phyloP scores from a whole-genome alignment of 495 filamentous ascomycete species.

The Daldinia childiae region DNA sequence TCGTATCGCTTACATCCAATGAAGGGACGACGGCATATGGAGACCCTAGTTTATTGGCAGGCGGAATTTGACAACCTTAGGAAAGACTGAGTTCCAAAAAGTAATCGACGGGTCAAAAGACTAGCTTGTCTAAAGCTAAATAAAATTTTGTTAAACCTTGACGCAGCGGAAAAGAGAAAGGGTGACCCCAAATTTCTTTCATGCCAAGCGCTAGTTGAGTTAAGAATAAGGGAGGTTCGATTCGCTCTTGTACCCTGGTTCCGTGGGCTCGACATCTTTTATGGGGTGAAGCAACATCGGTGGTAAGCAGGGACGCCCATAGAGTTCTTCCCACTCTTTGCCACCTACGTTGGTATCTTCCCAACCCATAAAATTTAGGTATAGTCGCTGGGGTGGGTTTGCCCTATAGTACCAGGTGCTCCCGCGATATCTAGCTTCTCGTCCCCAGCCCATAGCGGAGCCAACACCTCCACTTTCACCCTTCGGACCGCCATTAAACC shows the following conservation, averaged over 20 bases:
- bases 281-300: slow-evolving; percentile 66
- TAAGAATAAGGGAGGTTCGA: slow-evolving; percentile 45
- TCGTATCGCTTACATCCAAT: not conserved
- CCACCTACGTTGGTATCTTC: slow-evolving; percentile 62
- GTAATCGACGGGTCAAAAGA: not conserved
- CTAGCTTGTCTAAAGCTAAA: not conserved
- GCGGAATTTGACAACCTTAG: not conserved
- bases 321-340: slow-evolving; percentile 59
- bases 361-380: slow-evolving; percentile 70
- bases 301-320: slow-evolving; percentile 65
- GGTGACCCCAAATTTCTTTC: not conserved
- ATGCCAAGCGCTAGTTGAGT: not conserved
- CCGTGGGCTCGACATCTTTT: slow-evolving; percentile 58
- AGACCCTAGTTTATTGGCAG: not conserved
- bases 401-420: slow-evolving; percentile 68
- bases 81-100: slow-evolving; percentile 15
- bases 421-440: slow-evolving; percentile 65
- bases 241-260: slow-evolving; percentile 52
- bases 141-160: not conserved
- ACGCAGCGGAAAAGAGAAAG: not conserved
- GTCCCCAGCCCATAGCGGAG: slow-evolving; percentile 60
- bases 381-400: slow-evolving; percentile 63
- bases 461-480: slow-evolving; percentile 59
- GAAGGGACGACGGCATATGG: not conserved
- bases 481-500: slow-evolving; percentile 68